Conservation (phyloP, 306 rosid species). For the Styphnolobium japonicum region DNA sequence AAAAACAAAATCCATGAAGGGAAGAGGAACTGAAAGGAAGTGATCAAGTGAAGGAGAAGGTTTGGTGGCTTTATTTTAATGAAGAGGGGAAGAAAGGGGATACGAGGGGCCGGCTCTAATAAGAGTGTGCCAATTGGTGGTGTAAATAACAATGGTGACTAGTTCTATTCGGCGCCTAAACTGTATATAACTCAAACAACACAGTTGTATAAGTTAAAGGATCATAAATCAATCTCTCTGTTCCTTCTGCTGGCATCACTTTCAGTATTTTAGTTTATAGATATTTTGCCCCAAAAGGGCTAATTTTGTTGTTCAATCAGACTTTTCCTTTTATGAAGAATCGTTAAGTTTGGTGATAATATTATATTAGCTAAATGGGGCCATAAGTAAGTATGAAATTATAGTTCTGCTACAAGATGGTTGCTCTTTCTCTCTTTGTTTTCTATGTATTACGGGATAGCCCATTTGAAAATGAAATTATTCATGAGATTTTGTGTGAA, state of each 20-base stretch:
- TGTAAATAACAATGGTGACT: constrained; percentile 69
- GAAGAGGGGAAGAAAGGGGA: not conserved
- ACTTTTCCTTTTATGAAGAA: not conserved
- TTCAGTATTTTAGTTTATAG: constrained; percentile 14
- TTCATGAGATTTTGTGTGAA: not conserved
- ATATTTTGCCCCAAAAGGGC: not conserved
- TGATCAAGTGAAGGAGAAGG: constrained; percentile 23
- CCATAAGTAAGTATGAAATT: not conserved
- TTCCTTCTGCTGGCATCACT: constrained; percentile 25
- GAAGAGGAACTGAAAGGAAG: constrained; percentile 2
- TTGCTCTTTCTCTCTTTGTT: not conserved
- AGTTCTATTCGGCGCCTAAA: constrained; percentile 59
- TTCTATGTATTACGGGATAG: not conserved
- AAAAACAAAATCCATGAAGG: constrained; percentile 2
- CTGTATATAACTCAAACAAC: not conserved
- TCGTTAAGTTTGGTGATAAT: not conserved
- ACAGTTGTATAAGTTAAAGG: constrained; percentile 7
- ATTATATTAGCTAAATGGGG: constrained; percentile 1
- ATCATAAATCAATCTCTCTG: constrained; percentile 6
- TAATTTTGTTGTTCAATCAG: constrained; percentile 1
- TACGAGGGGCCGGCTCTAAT: constrained; percentile 49
- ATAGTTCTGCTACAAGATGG: not conserved
- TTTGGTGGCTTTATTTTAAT: not conserved
- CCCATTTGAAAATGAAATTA: not conserved
- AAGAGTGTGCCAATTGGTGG: constrained; percentile 64